Evolutionary conservation across 208 protist species (phyloP), one percentile per base, ranked within the genome.

Genomic region (Trypanosoma vivax): DNA sequence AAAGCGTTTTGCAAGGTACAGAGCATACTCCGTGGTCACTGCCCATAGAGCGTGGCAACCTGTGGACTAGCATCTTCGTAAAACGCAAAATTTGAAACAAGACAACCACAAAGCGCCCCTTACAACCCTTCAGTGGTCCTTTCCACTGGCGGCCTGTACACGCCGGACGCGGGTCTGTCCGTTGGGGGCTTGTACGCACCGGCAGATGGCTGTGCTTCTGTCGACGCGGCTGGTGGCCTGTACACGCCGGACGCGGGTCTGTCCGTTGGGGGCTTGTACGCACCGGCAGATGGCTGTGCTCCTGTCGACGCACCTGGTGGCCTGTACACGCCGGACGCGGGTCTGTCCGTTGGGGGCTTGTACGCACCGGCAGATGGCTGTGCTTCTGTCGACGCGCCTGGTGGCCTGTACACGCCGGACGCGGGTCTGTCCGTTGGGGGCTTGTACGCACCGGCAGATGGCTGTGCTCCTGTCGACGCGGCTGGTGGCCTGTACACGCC

Each of bases 111-210:
- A n/a, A n/a, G n/a, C n/a, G n/a, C n/a, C n/a, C n/a, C n/a, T n/a
- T n/a, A n/a, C n/a, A n/a, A n/a, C n/a, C n/a, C n/a, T n/a, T n/a
- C n/a, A n/a, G n/a, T n/a, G n/a, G n/a, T n/a, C n/a, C n/a, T n/a
- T n/a, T n/a, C n/a, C n/a, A n/a, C n/a, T n/a, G 73, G 60, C 2
- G 75, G 63, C 33, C 70, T 71, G 52, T 76, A 73, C 11, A 58
- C 65, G 21, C 68, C 61, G 4, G 35, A 7, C 18, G 49, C 59
- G 2, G 48, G 54, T 24, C 25, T 56, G 14, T 60, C 60, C 1
- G 55, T 63, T 10, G 67, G 60, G 14, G 60, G 54, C 18, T 60
- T 59, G 29, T 63, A 73, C 2, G 52, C 33, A 0, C 67, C 67
- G 10, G 27, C 37, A 29, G 59, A 67, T 2, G 62, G 11, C 25